phyloP scores from a whole-genome alignment of 2,329 filamentous ascomycete genomes.

The Myrmaecium sp. region DNA sequence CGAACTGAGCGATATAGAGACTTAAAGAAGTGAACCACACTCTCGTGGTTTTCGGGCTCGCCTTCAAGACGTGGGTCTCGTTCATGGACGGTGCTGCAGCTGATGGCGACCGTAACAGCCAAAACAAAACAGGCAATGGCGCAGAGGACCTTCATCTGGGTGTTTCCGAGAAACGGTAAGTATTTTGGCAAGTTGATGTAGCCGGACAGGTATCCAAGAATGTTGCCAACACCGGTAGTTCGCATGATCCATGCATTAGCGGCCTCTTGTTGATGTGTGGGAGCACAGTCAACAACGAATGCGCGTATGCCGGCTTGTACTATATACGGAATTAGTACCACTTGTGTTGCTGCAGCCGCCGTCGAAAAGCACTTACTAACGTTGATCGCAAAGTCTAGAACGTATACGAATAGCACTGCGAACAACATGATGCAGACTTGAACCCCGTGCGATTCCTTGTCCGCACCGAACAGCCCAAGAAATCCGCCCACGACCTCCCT shows the following conservation, averaged over 20 bases:
- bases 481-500: conserved; percentile 43
- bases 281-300: conserved; percentile 86
- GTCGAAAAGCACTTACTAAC: conserved; percentile 48
- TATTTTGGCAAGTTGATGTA: conserved; percentile 62
- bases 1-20: conserved; percentile 61
- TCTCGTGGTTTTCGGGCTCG: conserved; percentile 41
- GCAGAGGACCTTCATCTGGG: conserved; percentile 86
- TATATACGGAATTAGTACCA: conserved; percentile 10
- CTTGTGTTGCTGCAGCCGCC: neutral
- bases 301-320: conserved; percentile 84
- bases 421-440: conserved; percentile 53
- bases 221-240: conserved; percentile 74
- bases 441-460: conserved; percentile 45
- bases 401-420: conserved; percentile 74
- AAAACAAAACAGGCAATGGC: conserved; percentile 67
- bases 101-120: conserved; percentile 50
- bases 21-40: conserved; percentile 63
- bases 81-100: conserved; percentile 53
- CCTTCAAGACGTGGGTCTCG: conserved; percentile 63
- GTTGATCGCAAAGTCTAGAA: conserved; percentile 89
- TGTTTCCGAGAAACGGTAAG: conserved; percentile 66
- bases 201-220: conserved; percentile 75
- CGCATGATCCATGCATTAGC: conserved; percentile 92
- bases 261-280: conserved; percentile 80
- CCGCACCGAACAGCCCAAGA: conserved; percentile 52